phyloP scores from a whole-genome alignment of 1,139 yeast genomes.

The Arxiozyma telluris region DNA sequence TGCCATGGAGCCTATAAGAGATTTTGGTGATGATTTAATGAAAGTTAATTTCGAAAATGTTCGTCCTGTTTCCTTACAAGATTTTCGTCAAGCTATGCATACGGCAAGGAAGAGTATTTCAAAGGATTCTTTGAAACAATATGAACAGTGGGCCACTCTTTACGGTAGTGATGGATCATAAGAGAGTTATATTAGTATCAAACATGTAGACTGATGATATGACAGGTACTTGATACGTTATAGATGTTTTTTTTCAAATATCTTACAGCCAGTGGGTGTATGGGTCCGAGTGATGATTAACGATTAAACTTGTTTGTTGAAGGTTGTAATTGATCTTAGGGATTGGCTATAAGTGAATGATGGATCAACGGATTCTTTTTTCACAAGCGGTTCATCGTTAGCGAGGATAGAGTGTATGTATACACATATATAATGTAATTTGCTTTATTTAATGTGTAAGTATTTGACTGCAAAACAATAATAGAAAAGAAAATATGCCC shows the following conservation, averaged over 20 bases:
- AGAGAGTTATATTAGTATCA: neutral
- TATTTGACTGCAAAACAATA: too few species aligned
- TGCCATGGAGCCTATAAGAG: conserved; percentile 64
- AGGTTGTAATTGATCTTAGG: neutral
- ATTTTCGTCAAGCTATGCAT: conserved; percentile 43
- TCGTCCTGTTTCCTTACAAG: conserved; percentile 43
- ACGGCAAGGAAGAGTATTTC: conserved; percentile 53
- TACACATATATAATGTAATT: neutral
- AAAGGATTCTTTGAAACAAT: conserved; percentile 41
- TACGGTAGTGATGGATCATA: conserved; percentile 34
- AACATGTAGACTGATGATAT: neutral
- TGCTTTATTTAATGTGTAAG: too few species aligned
- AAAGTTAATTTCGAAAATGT: conserved; percentile 47
- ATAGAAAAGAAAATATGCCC: neutral
- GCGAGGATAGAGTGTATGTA: too few species aligned
- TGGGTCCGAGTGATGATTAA: neutral
- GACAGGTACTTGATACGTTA: too few species aligned
- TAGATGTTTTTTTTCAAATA: neutral
- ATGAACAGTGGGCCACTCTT: conserved; percentile 43
- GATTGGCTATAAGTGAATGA: neutral
- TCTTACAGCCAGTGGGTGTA: neutral
- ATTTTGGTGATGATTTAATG: conserved; percentile 48
- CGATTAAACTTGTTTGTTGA: too few species aligned
- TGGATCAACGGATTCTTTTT: neutral
- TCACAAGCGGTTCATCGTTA: too few species aligned